Evolutionary conservation across 305 asterid species (phyloP), one percentile per base, ranked within the genome.

Genomic region (Fraxinus velutina): DNA sequence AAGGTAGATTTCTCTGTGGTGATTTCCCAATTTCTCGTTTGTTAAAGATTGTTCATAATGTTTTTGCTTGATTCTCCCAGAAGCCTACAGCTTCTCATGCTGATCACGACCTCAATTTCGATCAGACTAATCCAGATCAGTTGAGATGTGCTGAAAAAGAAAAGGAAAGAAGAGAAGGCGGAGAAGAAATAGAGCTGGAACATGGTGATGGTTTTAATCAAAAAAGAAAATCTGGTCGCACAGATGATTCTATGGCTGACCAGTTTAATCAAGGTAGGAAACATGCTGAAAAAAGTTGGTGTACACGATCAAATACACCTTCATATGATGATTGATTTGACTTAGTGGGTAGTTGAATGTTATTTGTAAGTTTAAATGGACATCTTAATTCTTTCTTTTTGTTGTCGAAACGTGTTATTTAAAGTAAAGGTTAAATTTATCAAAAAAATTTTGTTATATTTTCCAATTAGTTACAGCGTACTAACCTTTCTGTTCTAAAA

Each of bases 231-330:
- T 86, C 88, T 87, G 90, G 88, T 82, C 82, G 74, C 44, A 83
- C 81, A 37, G 91, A 91, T 80, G 95, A 88, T 83, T 79, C 81
- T 83, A 87, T 79, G 64, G 84, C 85, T 66, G 92, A 88, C 80
- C 92, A 87, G 81, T 88, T 87, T 83, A 89, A 86, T 78, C 91
- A 85, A 88, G 94, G 97, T 94, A 88, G 75, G 87, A 78, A 77
- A 80, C 86, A 78, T 84, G 79, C 82, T 33, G 79, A 83, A 64
- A 52, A 73, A 74, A 29, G 47, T 17, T 33, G 33, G 76, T 66
- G 19, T 37, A 33, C 80, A 44, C 68, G 8, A 83, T 80, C 80
- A 55, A 80, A 71, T 6, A 80, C 77, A 66, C 79, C 86, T 37
- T 10, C 77, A 19, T 70, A 6, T 73, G 77, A 74, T 79, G 78